Conservation (phyloP, 2,329 filamentous ascomycete genomes). For the Aspergillus fructus region DNA sequence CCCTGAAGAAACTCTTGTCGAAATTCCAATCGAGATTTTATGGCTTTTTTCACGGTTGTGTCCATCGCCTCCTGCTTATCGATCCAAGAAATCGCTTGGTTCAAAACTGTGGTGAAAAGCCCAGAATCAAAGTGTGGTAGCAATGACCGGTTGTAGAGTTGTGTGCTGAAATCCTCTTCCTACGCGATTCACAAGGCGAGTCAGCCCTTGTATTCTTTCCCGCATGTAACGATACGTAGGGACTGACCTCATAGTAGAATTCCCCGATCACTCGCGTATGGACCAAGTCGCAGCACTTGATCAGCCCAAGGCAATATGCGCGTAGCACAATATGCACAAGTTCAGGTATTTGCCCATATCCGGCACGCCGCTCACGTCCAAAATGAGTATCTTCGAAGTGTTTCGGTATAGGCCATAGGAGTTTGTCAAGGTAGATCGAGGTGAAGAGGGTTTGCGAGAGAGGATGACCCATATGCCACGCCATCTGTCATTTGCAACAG, state of each 20-base stretch:
- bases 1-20: constrained; percentile 52
- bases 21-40: constrained; percentile 65
- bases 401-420: constrained; percentile 69
- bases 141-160: constrained; percentile 79
- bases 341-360: constrained; percentile 33
- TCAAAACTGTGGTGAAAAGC: constrained; percentile 56
- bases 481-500: constrained; percentile 61
- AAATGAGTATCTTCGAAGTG: constrained; percentile 67
- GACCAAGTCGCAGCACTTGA: constrained; percentile 80
- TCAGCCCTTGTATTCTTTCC: neutral
- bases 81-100: constrained; percentile 56
- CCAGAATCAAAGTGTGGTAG: constrained; percentile 62
- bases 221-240: neutral
- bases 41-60: constrained; percentile 50
- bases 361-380: constrained; percentile 28
- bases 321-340: constrained; percentile 66
- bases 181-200: constrained; percentile 33
- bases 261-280: constrained; percentile 76
- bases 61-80: constrained; percentile 36
- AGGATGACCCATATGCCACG: constrained; percentile 95
- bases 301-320: constrained; percentile 79
- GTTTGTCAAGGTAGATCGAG: constrained; percentile 81
- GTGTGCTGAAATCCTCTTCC: constrained; percentile 96
- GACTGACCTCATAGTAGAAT: constrained; percentile 79
- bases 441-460: constrained; percentile 93